Conservation (phyloP, 768 basidiomycete genomes). For the Kwoniella newhampshirensis region DNA sequence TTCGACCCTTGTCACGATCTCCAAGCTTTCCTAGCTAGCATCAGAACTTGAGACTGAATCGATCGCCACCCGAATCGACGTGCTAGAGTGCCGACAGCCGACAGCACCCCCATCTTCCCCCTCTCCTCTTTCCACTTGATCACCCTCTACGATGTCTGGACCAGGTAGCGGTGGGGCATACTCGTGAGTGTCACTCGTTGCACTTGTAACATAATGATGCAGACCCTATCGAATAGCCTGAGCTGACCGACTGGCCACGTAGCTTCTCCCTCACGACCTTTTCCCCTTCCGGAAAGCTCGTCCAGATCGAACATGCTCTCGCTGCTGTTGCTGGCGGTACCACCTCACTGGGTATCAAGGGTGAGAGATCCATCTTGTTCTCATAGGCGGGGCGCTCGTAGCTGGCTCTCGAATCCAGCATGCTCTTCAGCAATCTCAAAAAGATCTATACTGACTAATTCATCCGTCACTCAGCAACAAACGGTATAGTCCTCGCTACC, state of each 20-base stretch:
- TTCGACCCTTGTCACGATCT: too few relatives aligned
- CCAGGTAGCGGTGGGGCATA: constrained; percentile 24
- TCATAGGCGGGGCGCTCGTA: not conserved
- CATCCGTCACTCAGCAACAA: constrained; percentile 67
- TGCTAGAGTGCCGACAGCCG: too few relatives aligned
- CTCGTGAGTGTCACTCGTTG: constrained; percentile 24
- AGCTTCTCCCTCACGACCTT: constrained; percentile 99
- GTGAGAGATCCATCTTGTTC: constrained; percentile 56
- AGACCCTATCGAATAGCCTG: too few relatives aligned
- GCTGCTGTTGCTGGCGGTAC: constrained; percentile 94
- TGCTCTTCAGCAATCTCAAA: not conserved
- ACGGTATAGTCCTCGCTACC: constrained; percentile 98
- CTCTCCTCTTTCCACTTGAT: too few relatives aligned
- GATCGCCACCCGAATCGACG: too few relatives aligned
- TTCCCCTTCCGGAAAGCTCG: constrained; percentile 95
- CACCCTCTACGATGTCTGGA: constrained; percentile 19
- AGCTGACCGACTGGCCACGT: too few relatives aligned
- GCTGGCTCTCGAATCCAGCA: not conserved
- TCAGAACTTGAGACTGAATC: too few relatives aligned
- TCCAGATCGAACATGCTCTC: constrained; percentile 99
- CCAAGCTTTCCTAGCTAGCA: too few relatives aligned
- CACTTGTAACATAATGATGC: too few relatives aligned
- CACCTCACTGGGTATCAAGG: constrained; percentile 97
- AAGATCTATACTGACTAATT: not conserved
- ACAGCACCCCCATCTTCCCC: too few relatives aligned